A percentile compares a stretch with the other conserved stretches of the same genome.
These are phyloP conservation scores for Trichoderma hamatum DNA, from an alignment of 2,329 filamentous ascomycete genomes.

Conservation along the genomic window DNA sequence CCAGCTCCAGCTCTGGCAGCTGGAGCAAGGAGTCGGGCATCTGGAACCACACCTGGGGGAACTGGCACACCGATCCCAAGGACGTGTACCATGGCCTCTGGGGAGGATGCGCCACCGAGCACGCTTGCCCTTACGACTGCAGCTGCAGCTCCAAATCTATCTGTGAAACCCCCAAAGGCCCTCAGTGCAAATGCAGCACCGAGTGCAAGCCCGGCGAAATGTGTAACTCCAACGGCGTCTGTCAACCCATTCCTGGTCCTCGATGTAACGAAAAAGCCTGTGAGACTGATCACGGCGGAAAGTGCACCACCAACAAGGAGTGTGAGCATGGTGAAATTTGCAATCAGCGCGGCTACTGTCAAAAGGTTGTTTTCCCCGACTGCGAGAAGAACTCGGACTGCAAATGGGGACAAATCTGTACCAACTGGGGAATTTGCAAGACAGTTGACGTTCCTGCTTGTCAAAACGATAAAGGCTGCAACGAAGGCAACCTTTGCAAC, in stretches of 20 bases:
- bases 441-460: not conserved
- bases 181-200: not conserved
- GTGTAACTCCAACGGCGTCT: conserved; percentile 13
- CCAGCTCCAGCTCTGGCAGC: no score
- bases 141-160: conserved; percentile 13
- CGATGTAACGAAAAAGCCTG: conserved; percentile 12
- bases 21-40: not conserved
- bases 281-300: not conserved
- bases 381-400: conserved; percentile 22
- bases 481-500: conserved; percentile 5
- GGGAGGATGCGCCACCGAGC: not conserved
- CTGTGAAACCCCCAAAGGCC: not conserved
- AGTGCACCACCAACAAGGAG: conserved; percentile 9
- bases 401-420: conserved; percentile 12
- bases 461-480: not conserved
- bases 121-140: not conserved
- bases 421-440: conserved; percentile 12
- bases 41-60: not conserved
- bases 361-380: conserved; percentile 21
- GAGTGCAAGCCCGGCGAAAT: conserved; percentile 10
- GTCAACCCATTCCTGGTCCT: conserved; percentile 13
- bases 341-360: conserved; percentile 15
- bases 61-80: not conserved
- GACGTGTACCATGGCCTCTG: conserved; percentile 1
- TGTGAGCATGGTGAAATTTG: conserved; percentile 17